These are phyloP conservation scores for Lachancea thermotolerans DNA, from an alignment of 805 yeast species.

Conservation along the genomic window DNA sequence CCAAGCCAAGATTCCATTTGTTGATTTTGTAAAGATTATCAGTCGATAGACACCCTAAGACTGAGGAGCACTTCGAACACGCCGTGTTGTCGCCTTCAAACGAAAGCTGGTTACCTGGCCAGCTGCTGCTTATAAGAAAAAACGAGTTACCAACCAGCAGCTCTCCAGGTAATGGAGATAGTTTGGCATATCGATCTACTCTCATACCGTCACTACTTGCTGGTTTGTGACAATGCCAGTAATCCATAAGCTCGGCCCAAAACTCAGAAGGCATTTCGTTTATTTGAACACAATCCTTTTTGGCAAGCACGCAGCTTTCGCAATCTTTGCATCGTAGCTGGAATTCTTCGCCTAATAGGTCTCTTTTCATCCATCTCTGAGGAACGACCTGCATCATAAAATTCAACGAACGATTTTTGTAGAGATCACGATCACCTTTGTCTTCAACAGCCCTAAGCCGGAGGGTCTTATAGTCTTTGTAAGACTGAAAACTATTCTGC, in stretches of 20 bases:
- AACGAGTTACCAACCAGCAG: constrained; percentile 25
- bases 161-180: constrained; percentile 23
- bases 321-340: constrained; percentile 17
- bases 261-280: constrained; percentile 80
- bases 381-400: constrained; percentile 12
- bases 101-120: constrained; percentile 8
- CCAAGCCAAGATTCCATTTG: constrained; percentile 24
- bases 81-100: not conserved
- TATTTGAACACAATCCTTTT: constrained; percentile 15
- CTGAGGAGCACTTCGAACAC: constrained; percentile 17
- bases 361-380: constrained; percentile 23
- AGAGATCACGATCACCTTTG: not conserved
- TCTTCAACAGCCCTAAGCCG: not conserved
- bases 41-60: constrained; percentile 17
- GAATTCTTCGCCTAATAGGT: constrained; percentile 10
- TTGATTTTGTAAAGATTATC: constrained; percentile 18
- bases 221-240: constrained; percentile 96
- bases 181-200: constrained; percentile 14
- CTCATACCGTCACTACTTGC: constrained; percentile 17
- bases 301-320: constrained; percentile 2
- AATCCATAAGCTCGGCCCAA: constrained; percentile 95
- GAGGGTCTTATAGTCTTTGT: not conserved
- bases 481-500: not conserved
- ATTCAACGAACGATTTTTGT: constrained; percentile 10
- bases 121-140: constrained; percentile 12